Evolutionary conservation across 768 basidiomycete species (phyloP), one percentile per base, ranked within the genome.

Genomic region (Lentinula edodes): DNA sequence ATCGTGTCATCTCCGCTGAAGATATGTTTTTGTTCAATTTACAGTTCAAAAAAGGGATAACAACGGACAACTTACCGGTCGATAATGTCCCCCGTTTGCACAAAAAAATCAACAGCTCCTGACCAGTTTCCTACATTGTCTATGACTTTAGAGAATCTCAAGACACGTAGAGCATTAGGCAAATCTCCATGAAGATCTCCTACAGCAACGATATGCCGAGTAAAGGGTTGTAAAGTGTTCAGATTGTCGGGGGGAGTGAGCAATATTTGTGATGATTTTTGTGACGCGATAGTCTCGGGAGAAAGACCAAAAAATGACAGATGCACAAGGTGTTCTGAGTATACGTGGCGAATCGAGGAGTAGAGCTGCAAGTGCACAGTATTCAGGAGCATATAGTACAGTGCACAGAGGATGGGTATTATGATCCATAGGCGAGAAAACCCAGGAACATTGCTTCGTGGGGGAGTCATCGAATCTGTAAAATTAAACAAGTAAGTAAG

Each of bases 71-170:
- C 80, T 48, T 63, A 90, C 93, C 95, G 78, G 74, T 97, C 95
- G 59, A 98, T 91, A 36, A 97, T 95, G 73, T 98, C 95, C 2
- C 95, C 95, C 0, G 95, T 97, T 77, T 98, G 96, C 16, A 97
- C 94, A 61, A 98, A 87, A 51, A 89, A 86, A 69, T 94, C 90
- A 1, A 89, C 83, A 34, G 89, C 77, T 5, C 91, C 93, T 3
- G 85, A 83, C 96, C 96, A 98, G 60, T 87, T 78, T 1, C 87
- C 87, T 6, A 81, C 68, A 10, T 83, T 80, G 66, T 94, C 86
- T 2, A 89, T 84, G 5, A 98, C 88, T 1, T 80, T 80, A 1
- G 92, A 84, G 79, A 94, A 93, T 39, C 87, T 78, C 35, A 98
- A 77, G 20, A 98, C 93, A 45, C 78, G 81, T 64, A 82, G 83